Evolutionary conservation across 2,329 filamentous ascomycete genomes (phyloP), one percentile per base, ranked within the genome.

Genomic region (Juglanconis oblonga): DNA sequence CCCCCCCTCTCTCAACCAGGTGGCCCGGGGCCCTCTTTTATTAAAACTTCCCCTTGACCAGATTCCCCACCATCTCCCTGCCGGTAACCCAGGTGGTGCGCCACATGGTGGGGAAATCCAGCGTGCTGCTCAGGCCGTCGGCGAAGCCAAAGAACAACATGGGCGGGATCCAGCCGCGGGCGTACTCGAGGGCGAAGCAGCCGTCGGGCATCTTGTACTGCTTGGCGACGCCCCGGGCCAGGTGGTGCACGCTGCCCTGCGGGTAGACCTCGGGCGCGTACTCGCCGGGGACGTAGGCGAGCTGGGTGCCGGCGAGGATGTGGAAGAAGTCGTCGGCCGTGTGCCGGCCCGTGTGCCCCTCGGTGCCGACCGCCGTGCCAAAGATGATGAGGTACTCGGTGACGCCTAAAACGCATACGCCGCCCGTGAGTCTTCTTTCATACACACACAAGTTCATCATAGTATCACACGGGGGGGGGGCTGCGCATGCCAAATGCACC

Each of bases 321-420:
- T 93, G 86, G 82, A 97, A 97, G 81, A 95, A 97, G 80, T 97
- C 92, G 76, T 96, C 90, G 14, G 92, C 92, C 11, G 91, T 94
- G 81, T 96, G 92, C 54, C 92, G 89, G 65, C 92, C 92, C 1
- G 86, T 86, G 81, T 96, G 92, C 63, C 92, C 92, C 76, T 96
- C 92, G 11, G 92, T 96, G 68, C 92, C 92, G 67, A 93, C 77
- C 9, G 90, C 83, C 1, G 90, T 91, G 72, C 91, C 91, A 73
- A 95, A 96, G 76, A 96, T 87, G 73, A 96, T 95, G 67, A 96
- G 80, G 77, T 96, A 96, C 75, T 97, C 92, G 24, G 92, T 96
- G 63, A 97, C 81, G 71, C 86, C 84, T 85, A 5, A 13, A 2
- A 31, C 17, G 17, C 17, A 24, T 24, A 24, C 17, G 17, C 17